Base-by-base conservation (phyloP, 2,329 filamentous ascomycete species). In the Elsinoe fawcettii region DNA sequence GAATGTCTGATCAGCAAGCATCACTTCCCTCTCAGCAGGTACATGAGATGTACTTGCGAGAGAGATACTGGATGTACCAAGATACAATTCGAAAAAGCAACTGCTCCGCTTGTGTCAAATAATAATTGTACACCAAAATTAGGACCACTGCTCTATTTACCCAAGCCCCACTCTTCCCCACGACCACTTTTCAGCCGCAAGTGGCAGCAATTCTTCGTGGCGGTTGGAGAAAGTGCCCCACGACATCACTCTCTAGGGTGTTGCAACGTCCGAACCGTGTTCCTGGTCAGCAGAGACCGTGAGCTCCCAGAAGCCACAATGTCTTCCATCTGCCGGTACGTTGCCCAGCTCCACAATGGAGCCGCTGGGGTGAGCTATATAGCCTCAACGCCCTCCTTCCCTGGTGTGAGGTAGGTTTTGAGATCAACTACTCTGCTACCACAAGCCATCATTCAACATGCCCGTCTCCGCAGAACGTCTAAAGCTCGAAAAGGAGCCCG, bases 261-360 rank as follows among this genome's bases (percentile, higher is more conserved):
- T 53, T 53, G 32, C 49, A 53, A 53, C 49, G 49, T 53, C 32
- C 49, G 30, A 53, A 36, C 30, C 30, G 30, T 32, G 49, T 53
- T 32, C 49, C 44, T 30, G 23, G 22, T 49, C 44, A 49, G 27
- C 49, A 32, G 49, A 34, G 25, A 16, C 12, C 30, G 16, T 37
- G 30, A 53, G 49, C 32, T 37, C 18, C 49, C 12, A 20, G 30
- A 23, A 20, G n/a, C 20, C 49, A 53, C 49, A 14, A 39, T 53
- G 49, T 32, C 22, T 16, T 18, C 11, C 49, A 53, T 34, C 20
- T 53, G 49, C 49, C 49, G 49, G 49, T 36, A 53, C 32, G 32
- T 37, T 30, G 32, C 32, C 18, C 49, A 53, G 49, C 49, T 53
- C 49, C 49, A 53, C 49, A 53, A 53, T 53, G 30, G 30, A 36